These are phyloP conservation scores for Adansonia madagascariensis DNA, from an alignment of 441 rosid genomes.

Conservation along the genomic window DNA sequence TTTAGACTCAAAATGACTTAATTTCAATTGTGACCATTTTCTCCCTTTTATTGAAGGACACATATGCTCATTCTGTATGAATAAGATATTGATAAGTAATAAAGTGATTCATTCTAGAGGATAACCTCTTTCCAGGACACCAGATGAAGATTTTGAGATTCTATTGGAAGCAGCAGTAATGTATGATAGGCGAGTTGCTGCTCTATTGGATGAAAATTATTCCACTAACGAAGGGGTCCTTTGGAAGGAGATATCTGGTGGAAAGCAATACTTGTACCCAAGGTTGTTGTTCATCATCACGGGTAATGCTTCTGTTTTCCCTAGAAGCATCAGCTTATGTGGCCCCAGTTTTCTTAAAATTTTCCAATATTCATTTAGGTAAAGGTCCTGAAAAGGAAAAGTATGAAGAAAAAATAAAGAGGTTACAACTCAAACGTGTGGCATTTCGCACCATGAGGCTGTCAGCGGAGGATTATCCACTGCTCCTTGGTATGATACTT, in stretches of 20 bases:
- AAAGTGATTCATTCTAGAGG: slow-evolving; percentile 22
- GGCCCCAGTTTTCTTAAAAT: slow-evolving; percentile 21
- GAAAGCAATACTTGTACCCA: slow-evolving; percentile 61
- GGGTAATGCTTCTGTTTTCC: slow-evolving; percentile 47
- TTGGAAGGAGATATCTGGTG: slow-evolving; percentile 56
- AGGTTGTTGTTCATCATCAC: slow-evolving; percentile 84
- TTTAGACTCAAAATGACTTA: neutral
- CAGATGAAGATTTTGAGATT: slow-evolving; percentile 96
- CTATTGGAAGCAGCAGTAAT: slow-evolving; percentile 94
- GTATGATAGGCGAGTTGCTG: slow-evolving; percentile 95
- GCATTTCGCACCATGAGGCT: slow-evolving; percentile 98
- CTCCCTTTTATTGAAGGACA: neutral
- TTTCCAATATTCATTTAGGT: slow-evolving; percentile 50
- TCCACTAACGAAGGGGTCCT: slow-evolving; percentile 45
- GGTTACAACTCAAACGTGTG: slow-evolving; percentile 78
- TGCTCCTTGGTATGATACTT: slow-evolving; percentile 65
- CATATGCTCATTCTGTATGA: neutral
- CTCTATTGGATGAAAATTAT: slow-evolving; percentile 70
- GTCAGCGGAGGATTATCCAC: slow-evolving; percentile 91
- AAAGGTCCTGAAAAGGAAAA: slow-evolving; percentile 93
- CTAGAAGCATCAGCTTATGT: slow-evolving; percentile 15
- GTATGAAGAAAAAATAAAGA: slow-evolving; percentile 82
- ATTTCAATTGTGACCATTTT: neutral
- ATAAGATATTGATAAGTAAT: neutral
- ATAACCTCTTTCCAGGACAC: slow-evolving; percentile 65